phyloP scores from a whole-genome alignment of 2,329 filamentous ascomycete genomes.

The Leptographium flavum region DNA sequence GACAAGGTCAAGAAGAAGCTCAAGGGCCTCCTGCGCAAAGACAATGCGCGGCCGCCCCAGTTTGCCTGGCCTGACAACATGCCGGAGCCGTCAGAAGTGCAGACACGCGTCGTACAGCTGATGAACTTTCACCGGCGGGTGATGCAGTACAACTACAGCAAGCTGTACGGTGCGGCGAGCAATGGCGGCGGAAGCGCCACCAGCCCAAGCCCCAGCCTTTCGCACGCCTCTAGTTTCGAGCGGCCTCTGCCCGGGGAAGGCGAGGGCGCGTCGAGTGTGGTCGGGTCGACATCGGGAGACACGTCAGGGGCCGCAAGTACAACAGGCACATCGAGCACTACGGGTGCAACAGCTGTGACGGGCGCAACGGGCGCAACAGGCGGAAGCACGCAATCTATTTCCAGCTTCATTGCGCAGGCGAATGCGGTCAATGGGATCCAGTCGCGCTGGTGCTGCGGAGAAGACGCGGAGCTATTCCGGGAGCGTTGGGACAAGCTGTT shows the following conservation, averaged over 20 bases:
- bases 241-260: not conserved
- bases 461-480: slow-evolving; percentile 86
- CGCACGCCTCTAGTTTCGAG: slow-evolving; percentile 4
- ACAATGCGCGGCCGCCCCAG: slow-evolving; percentile 83
- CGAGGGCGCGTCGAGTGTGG: not conserved
- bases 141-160: slow-evolving; percentile 87
- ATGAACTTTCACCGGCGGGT: slow-evolving; percentile 96
- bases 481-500: slow-evolving; percentile 99
- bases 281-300: not conserved
- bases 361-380: slow-evolving; percentile 14
- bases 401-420: slow-evolving; percentile 30
- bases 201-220: not conserved
- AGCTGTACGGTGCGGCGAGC: slow-evolving; percentile 42
- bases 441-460: slow-evolving; percentile 87
- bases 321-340: slow-evolving; percentile 23
- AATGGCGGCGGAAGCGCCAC: not conserved
- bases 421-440: slow-evolving; percentile 61
- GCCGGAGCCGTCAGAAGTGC: slow-evolving; percentile 86
- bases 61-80: slow-evolving; percentile 97
- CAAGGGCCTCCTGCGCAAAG: slow-evolving; percentile 79
- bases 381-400: slow-evolving; percentile 25
- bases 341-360: slow-evolving; percentile 17
- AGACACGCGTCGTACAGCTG: slow-evolving; percentile 79
- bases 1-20: slow-evolving; percentile 99
- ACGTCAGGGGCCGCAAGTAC: not conserved